Evolutionary conservation across 2,329 filamentous ascomycete genomes (phyloP), one percentile per base, ranked within the genome.

Genomic region (Xylaria sp.): DNA sequence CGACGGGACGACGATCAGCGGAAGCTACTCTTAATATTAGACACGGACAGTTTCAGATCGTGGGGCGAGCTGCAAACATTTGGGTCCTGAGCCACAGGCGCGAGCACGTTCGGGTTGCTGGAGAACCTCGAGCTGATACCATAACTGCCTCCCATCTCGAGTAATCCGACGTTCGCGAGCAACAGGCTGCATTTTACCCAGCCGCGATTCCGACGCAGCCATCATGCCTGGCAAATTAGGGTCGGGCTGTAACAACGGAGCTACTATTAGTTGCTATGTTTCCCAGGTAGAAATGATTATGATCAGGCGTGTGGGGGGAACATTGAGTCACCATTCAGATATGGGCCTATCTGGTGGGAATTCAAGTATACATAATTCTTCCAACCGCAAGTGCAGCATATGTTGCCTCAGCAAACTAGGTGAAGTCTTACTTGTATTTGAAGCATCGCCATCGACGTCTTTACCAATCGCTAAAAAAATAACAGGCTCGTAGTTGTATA

Each of bases 21-120:
- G 92, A 93, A 51, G 92, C 92, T 94, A 66, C 32, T 47, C 61
- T 61, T 48, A 17, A 51, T 51, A 59, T 73, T 68, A 72, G 68
- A 48, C 45, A 55, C 4, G 27, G 3, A 51, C 39, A 12, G 9
- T 4, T 7, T 19, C 19, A 14, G n/a, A 58, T 53, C 14, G 48
- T 21, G 53, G 53, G 36, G 39, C 27, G 36, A n/a, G 32, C 30
- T 50, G 63, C 75, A 6, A 86, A 97, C 93, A 97, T 83, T 98
- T 98, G 62, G 93, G 93, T 68, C 96, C 96, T 64, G 94, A 94
- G 76, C 96, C 96, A 80, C 96, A 99, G 64, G 96, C 96, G 84
- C 96, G 89, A 58, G 96, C 95, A 76, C 94, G 92, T 82, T 97
- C 92, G 21, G 96, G 96, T 79, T 98, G 93, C 82, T 99, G 96